Evolutionary conservation across 1,139 yeast genomes (phyloP), one percentile per base, ranked within the genome.

Genomic region (Blastobotrys petasosporus): DNA sequence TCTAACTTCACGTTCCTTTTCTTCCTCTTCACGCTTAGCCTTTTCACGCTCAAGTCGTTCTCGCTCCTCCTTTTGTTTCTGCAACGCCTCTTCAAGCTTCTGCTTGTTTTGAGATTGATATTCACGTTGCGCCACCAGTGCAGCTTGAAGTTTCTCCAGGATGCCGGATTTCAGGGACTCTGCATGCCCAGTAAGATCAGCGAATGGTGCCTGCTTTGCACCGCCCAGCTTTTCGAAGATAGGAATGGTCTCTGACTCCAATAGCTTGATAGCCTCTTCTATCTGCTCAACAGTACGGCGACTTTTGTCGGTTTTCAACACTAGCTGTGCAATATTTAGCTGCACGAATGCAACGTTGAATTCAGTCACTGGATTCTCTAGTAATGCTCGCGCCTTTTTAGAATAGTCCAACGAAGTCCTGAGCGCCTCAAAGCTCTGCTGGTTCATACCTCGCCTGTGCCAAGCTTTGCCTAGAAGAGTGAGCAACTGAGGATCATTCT

Each of bases 401-500:
- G 87, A 75, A 55, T 77, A 79, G 33, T 76, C 79, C 46, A 87
- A 70, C 0, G 95, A 78, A 47, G 74, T 79, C 42, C 74, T 70
- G 48, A 82, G 76, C 49, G 75, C 80, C 6, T 70, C 75, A 42
- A 83, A 62, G 46, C 76, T 82, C 63, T 78, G 79, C 55, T 88
- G 95, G 31, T 73, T 69, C 47, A 74, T 65, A 7, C 92, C 98
- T 60, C 97, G 77, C 20, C 82, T 76, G 54, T 82, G 80, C 97
- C 97, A 92, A 1, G 94, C 92, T 53, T 94, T 77, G 33, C 95
- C 97, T 50, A 92, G 74, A 55, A 85, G 74, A 13, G 87, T 77
- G 54, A 82, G 67, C 32, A 87, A 72, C 59, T 77, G 80, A 0
- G 87, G 65, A 57, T 82, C 87, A 13, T 75, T 71, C 17, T 82